Evolutionary conservation across 2,329 filamentous ascomycete genomes (phyloP).

Genomic region (Alternaria solani): DNA sequence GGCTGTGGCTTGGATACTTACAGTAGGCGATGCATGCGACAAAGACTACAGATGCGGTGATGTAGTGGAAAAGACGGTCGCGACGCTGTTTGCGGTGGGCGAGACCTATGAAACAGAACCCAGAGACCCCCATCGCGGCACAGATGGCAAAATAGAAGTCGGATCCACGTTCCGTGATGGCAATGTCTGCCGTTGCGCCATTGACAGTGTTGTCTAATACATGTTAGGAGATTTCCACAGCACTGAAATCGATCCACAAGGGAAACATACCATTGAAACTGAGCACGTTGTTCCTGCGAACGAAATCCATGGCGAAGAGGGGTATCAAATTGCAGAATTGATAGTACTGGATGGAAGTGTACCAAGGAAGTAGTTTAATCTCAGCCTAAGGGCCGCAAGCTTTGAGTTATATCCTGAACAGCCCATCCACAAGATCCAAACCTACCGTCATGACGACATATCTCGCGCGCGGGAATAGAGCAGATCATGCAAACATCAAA

Average conservation of each 20-base stretch:
- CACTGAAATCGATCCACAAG: background rate
- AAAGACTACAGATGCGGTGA: constrained; percentile 66
- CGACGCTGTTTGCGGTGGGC: constrained; percentile 62
- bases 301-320: constrained; percentile 13
- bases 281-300: constrained; percentile 33
- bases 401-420: background rate
- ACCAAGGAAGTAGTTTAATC: background rate
- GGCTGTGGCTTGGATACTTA: background rate
- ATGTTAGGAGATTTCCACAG: background rate
- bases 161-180: constrained; percentile 67
- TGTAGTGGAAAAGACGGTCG: constrained; percentile 70
- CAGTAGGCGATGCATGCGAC: constrained; percentile 69
- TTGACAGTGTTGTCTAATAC: constrained; percentile 54
- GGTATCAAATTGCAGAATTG: background rate
- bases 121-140: constrained; percentile 65
- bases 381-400: background rate
- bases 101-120: constrained; percentile 62
- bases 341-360: background rate
- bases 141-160: constrained; percentile 70
- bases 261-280: constrained; percentile 27
- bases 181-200: constrained; percentile 60
- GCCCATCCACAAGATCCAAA: background rate
- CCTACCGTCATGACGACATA: constrained; percentile 13
- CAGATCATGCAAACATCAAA: constrained; percentile 8
- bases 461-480: background rate